Evolutionary conservation across 495 filamentous ascomycete species (phyloP).

Genomic region (Talaromyces trachyspermus): DNA sequence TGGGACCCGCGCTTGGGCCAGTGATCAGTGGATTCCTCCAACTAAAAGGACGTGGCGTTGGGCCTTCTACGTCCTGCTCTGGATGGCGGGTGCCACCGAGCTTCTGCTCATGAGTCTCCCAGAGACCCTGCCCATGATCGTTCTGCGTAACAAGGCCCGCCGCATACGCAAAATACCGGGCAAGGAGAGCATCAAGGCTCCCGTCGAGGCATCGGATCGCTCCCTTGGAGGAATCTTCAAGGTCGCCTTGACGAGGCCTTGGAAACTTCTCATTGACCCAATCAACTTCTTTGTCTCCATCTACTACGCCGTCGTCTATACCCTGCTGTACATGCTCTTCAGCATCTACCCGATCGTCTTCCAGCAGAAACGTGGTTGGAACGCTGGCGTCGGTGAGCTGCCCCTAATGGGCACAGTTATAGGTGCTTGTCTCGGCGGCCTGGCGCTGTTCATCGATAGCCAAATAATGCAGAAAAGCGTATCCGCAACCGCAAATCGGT

Average conservation of each 20-base stretch:
- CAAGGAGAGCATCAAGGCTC: conserved; percentile 27
- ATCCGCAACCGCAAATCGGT: conserved; percentile 23
- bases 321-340: conserved; percentile 47
- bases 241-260: conserved; percentile 38
- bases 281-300: conserved; percentile 35
- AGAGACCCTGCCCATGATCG: conserved; percentile 17
- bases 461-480: conserved; percentile 21
- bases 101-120: conserved; percentile 32
- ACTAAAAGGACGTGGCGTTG: conserved; percentile 33
- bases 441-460: conserved; percentile 29
- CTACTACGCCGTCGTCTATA: conserved; percentile 41
- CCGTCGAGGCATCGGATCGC: conserved; percentile 30
- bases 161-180: conserved; percentile 21
- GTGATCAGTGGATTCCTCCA: conserved; percentile 32
- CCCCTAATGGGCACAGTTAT: conserved; percentile 44
- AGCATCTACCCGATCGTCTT: conserved; percentile 50
- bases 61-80: conserved; percentile 34
- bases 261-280: conserved; percentile 27
- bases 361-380: conserved; percentile 45
- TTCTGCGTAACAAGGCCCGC: conserved; percentile 16
- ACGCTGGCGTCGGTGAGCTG: conserved; percentile 40
- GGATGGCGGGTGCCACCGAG: conserved; percentile 22
- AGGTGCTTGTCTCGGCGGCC: conserved; percentile 35
- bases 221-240: conserved; percentile 36
- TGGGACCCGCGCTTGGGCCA: conserved; percentile 18